Conservation (phyloP, 75 land plant genomes). For the Pinus taeda region DNA sequence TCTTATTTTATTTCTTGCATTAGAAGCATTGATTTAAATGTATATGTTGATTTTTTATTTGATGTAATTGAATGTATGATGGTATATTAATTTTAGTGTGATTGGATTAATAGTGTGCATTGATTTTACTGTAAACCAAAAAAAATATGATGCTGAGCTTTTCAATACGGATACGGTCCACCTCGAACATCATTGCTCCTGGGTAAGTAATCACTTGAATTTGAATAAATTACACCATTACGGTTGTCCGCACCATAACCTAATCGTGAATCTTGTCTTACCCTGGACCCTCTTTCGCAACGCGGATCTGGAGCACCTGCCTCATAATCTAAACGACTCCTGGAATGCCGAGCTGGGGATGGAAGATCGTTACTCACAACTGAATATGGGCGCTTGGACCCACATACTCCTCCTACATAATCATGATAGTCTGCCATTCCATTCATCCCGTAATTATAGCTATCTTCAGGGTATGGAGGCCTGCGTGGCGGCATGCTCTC, state of each 20-base stretch:
- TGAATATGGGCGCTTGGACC: slow-evolving; percentile 17
- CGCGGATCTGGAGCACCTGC: not conserved
- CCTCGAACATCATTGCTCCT: too few relatives aligned
- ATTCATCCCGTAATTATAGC: not conserved
- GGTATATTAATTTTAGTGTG: too few relatives aligned
- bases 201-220: not conserved
- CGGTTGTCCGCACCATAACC: not conserved
- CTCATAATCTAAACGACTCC: slow-evolving; percentile 3
- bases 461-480: not conserved
- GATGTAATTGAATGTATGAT: too few relatives aligned
- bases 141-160: too few relatives aligned
- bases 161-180: not conserved
- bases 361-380: not conserved
- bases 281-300: not conserved
- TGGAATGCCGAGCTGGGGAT: not conserved
- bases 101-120: too few relatives aligned
- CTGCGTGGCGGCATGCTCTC: not conserved
- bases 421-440: not conserved
- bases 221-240: not conserved
- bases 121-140: too few relatives aligned
- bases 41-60: too few relatives aligned
- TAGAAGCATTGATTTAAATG: too few relatives aligned
- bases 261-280: not conserved
- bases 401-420: not conserved
- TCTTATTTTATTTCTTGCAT: too few relatives aligned